Evolutionary conservation across 1,284 basidiomycete species (phyloP).

Genomic region (Butyriboletus regius): DNA sequence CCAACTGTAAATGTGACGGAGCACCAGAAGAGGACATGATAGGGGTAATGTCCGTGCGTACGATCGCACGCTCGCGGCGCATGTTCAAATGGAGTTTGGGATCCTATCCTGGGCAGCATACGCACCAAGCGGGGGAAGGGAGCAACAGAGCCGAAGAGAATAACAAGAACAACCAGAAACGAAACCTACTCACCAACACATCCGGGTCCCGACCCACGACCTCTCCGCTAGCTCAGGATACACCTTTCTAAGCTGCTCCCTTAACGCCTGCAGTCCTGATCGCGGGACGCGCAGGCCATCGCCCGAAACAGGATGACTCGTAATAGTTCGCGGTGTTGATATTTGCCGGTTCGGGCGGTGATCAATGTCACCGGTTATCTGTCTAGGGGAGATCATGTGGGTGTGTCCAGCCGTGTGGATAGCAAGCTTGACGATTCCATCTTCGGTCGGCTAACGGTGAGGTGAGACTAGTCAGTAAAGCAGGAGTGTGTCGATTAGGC

Average conservation of each 20-base stretch:
- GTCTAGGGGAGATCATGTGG: constrained; percentile 32
- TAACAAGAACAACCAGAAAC: background rate
- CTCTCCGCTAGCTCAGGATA: constrained; percentile 69
- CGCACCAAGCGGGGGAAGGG: background rate
- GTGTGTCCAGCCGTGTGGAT: constrained; percentile 65
- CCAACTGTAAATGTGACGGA: background rate
- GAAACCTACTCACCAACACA: constrained; percentile 65
- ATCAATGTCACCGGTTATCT: background rate
- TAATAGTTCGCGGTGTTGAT: constrained; percentile 61
- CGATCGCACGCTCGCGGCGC: background rate
- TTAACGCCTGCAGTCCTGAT: constrained; percentile 43
- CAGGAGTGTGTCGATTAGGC: background rate
- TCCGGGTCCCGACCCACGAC: constrained; percentile 59
- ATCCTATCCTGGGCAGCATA: background rate
- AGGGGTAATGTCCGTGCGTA: background rate
- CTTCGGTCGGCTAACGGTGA: constrained; percentile 53
- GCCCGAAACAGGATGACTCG: constrained; percentile 41
- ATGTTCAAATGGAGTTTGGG: background rate
- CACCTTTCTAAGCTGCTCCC: constrained; percentile 46
- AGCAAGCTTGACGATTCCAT: constrained; percentile 67
- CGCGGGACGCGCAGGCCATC: constrained; percentile 61
- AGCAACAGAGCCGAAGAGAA: background rate
- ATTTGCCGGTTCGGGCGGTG: constrained; percentile 29
- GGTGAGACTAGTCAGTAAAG: constrained; percentile 1
- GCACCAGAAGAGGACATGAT: background rate